phyloP scores from a whole-genome alignment of 257 asterid genomes.

The Oldenlandia corymbosa region DNA sequence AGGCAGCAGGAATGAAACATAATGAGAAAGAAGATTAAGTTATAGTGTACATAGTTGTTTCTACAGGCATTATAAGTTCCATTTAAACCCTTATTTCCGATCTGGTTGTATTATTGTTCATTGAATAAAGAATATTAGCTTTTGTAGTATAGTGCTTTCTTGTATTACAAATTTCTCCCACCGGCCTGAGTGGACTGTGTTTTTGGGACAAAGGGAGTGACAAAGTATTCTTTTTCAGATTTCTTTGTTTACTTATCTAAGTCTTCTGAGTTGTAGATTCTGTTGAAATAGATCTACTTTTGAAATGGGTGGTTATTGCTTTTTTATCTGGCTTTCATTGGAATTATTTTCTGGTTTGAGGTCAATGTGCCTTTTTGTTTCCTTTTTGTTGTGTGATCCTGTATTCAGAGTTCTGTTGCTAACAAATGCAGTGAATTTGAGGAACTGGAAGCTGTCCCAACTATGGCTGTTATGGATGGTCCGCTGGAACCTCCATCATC shows the following conservation, averaged over 20 bases:
- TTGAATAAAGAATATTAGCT: background rate
- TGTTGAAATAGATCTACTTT: background rate
- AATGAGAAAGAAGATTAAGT: background rate
- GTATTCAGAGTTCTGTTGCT: background rate
- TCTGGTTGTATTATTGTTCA: background rate
- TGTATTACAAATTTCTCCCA: too few species aligned
- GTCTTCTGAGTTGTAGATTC: background rate
- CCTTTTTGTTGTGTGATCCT: background rate
- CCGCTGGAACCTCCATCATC: slow-evolving; percentile 75
- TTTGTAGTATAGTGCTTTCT: background rate
- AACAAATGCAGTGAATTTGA: slow-evolving; percentile 61
- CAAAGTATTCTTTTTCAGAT: background rate
- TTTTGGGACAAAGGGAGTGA: too few species aligned
- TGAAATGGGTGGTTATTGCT: too few species aligned
- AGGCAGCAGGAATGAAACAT: background rate
- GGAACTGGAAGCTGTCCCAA: slow-evolving; percentile 93
- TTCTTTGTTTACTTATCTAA: background rate
- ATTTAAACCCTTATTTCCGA: background rate
- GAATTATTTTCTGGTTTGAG: background rate
- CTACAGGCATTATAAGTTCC: too few species aligned
- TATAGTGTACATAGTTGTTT: too few species aligned
- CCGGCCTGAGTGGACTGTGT: too few species aligned
- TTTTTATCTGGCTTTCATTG: background rate
- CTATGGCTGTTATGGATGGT: slow-evolving; percentile 80
- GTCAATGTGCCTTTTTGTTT: too few species aligned